Base-by-base conservation (phyloP, 2,329 filamentous ascomycete species). In the Botrytis fabae region DNA sequence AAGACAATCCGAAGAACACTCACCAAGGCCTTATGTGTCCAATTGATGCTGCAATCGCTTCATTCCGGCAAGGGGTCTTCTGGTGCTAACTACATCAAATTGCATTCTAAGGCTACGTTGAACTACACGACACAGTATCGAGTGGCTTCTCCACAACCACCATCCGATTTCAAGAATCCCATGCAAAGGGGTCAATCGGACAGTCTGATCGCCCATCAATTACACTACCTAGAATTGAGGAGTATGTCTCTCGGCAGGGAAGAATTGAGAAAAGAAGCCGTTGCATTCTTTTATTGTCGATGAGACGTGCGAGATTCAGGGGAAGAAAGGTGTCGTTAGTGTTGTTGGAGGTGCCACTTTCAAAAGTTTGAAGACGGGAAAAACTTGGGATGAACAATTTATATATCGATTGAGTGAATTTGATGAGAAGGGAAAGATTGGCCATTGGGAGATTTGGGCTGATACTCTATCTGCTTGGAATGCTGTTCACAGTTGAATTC, bases 371-470 rank as follows among this genome's bases (percentile, higher is more conserved):
- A 82, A 81, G 76, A 84, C 83, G 22, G 83, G 82, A 9, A 83
- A 80, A 74, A 76, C 75, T 9, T 84, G 82, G 82, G 78, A 82
- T 25, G 83, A 84, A 75, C 75, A 79, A 25, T 84, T 84, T 60
- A 81, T 83, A 20, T 83, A 83, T 76, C 75, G 80, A 65, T 79
- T 84, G 62, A 82, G 83, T 75, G 81, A 73, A 12, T 84, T 83
- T 74, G 81, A 84, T 76, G 76, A 77, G 10, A 74, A 81, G 28
- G 82, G 81, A 0, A 82, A 75, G 77, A 81, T 84, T 74, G 83
- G 82, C 42, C 79, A 81, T 75, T 83, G 82, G 82, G 82, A 84
- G 76, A 83, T 84, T 69, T 84, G 83, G 83, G 82, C 82, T 22
- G 83, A 84, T 79, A 82, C 82, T 20, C 75, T 83, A 72, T 83